Base-by-base conservation (phyloP, 148 eudicot species). In the Spergularia bocconei region DNA sequence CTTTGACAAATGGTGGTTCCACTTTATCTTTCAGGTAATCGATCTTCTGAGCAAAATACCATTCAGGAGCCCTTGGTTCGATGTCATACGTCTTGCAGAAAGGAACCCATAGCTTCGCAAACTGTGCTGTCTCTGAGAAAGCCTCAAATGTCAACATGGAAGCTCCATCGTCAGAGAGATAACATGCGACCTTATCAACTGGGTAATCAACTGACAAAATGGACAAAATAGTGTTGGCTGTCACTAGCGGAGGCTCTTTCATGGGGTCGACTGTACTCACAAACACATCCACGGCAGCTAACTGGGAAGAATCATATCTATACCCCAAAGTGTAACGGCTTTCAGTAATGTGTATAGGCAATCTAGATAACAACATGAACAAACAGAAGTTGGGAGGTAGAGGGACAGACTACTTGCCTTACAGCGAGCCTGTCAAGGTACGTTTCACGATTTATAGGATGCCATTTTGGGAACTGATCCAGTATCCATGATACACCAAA, bases 391-490 rank as follows among this genome's bases (percentile, higher is more conserved):
- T 29, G 33, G 33, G 33, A 29, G 33, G 2, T 29, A 29, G 33
- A 29, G 47, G 33, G 48, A n/a, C n/a, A n/a, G n/a, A 61, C 61
- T 17, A 11, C 50, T 13, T 80, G 80, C 84, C 86, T 84, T n/a
- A 84, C 82, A 55, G 84, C 79, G 62, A 83, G 86, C 79, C 86
- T 69, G 70, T 83, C 86, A 67, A 83, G 86, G 80, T 83, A 83
- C 39, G 86, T 83, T 75, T 83, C 86, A 70, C 86, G 81, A 48
- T 83, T 83, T 52, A 83, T 71, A 47, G 86, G 86, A 52, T 80
- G 83, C 86, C 86, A 83, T 71, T 83, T 83, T 14, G 86, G 86
- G 77, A 83, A 83, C 81, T 83, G 86, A 80, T 83, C 86, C 79
- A 83, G 72, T 63, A 83, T 83, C 86, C 86, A 83, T 41, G 86